Percentiles rank a stretch among this genome's conserved stretches.
These are phyloP conservation scores for Myxozyma melibiosi DNA, from an alignment of 805 yeast species.

Conservation along the genomic window DNA sequence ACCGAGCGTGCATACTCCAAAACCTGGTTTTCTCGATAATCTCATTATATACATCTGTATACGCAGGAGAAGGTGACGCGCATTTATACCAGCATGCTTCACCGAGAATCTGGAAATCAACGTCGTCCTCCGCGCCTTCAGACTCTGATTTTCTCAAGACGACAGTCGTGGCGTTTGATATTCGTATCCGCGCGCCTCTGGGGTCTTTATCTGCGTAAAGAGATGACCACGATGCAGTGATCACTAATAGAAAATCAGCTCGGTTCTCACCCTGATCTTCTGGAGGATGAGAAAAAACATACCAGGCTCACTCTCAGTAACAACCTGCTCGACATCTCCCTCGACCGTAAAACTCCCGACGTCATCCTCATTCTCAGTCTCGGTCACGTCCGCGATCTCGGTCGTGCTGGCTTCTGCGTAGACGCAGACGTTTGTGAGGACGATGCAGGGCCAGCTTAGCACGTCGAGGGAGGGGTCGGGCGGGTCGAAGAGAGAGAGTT, in stretches of 20 bases:
- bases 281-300: no score
- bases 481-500: slow-evolving; percentile 7
- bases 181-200: slow-evolving; percentile 13
- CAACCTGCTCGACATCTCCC: slow-evolving; percentile 13
- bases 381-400: slow-evolving; percentile 16
- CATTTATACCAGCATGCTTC: slow-evolving; percentile 24
- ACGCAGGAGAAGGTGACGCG: slow-evolving; percentile 13
- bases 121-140: neutral
- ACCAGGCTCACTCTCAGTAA: slow-evolving; percentile 4
- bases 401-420: slow-evolving; percentile 2
- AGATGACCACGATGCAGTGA: neutral
- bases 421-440: slow-evolving; percentile 18
- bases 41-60: slow-evolving; percentile 7
- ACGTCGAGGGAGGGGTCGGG: slow-evolving; percentile 20
- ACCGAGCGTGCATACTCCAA: slow-evolving; percentile 22
- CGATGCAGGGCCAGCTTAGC: slow-evolving; percentile 22
- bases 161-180: slow-evolving; percentile 16
- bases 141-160: neutral
- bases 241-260: neutral
- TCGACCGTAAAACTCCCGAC: slow-evolving; percentile 9
- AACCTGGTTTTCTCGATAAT: slow-evolving; percentile 18
- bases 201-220: neutral
- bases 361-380: slow-evolving; percentile 13
- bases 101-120: slow-evolving; percentile 25
- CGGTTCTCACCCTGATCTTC: no score